Conservation (phyloP, 2,329 filamentous ascomycete genomes). For the Aspergillus hortae region DNA sequence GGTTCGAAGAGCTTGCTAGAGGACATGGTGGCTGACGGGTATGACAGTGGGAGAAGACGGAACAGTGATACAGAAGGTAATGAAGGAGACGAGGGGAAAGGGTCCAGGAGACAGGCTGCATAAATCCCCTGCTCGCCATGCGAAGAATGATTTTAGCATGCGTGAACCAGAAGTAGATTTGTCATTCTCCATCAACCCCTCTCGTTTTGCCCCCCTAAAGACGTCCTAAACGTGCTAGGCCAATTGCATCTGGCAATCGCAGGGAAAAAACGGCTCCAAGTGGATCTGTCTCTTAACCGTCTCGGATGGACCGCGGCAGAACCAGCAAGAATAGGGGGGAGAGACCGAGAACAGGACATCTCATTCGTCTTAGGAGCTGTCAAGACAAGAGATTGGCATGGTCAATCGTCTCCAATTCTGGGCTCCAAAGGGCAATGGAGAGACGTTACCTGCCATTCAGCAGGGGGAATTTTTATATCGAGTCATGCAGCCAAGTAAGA, state of each 20-base stretch:
- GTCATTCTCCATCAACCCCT: not conserved
- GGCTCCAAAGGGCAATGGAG: no score
- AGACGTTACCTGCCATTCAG: no score
- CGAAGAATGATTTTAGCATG: not conserved
- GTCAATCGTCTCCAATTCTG: no score
- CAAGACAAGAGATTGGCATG: no score
- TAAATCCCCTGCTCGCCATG: not conserved
- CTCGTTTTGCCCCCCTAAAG: not conserved
- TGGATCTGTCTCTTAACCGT: not conserved
- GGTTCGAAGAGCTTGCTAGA: slow-evolving; percentile 23
- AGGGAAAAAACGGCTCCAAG: not conserved
- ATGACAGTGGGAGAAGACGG: not conserved
- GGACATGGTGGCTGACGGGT: not conserved
- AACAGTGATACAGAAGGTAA: not conserved
- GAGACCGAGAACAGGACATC: not conserved
- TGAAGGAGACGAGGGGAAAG: not conserved
- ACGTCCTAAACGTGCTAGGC: not conserved
- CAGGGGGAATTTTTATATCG: no score
- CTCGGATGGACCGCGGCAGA: not conserved
- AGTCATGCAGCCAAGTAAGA: no score
- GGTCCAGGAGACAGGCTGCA: not conserved
- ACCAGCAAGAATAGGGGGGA: not conserved
- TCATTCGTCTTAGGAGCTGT: no score
- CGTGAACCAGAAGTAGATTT: not conserved
- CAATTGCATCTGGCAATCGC: not conserved